A percentile compares a stretch with the other conserved stretches of the same genome.
These are phyloP conservation scores for Aspergillus fructus DNA, from an alignment of 2,329 filamentous ascomycete species.

Conservation along the genomic window DNA sequence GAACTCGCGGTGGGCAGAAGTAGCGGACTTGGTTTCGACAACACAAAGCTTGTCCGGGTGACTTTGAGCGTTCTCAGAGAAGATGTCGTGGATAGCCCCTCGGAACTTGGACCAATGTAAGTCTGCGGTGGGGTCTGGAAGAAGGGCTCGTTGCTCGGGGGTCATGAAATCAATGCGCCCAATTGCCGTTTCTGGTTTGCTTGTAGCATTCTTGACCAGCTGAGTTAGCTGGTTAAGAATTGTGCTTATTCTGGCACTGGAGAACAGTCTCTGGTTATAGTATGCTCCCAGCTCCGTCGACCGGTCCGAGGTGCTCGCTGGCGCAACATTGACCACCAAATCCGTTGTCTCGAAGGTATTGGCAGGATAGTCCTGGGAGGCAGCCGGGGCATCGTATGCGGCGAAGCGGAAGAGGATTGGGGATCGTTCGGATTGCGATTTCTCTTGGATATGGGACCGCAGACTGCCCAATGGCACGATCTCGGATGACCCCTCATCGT, in stretches of 20 bases:
- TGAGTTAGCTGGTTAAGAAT: slow-evolving; percentile 45
- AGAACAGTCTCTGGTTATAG: slow-evolving; percentile 48
- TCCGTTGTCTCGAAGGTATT: slow-evolving; percentile 47
- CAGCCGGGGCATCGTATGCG: slow-evolving; percentile 46
- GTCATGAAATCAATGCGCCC: slow-evolving; percentile 46
- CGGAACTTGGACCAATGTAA: slow-evolving; percentile 48
- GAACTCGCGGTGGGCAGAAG: slow-evolving; percentile 63
- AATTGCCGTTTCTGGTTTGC: slow-evolving; percentile 40
- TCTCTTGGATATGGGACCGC: slow-evolving; percentile 41
- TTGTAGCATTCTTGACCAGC: slow-evolving; percentile 42
- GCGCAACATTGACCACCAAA: slow-evolving; percentile 41
- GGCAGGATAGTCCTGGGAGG: slow-evolving; percentile 41
- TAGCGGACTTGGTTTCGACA: slow-evolving; percentile 59
- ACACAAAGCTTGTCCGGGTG: slow-evolving; percentile 70
- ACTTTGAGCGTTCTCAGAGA: slow-evolving; percentile 54
- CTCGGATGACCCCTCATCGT: slow-evolving; percentile 41
- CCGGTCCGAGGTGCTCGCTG: slow-evolving; percentile 20
- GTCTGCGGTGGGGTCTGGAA: slow-evolving; percentile 41
- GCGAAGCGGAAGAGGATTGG: slow-evolving; percentile 49
- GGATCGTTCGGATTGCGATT: slow-evolving; percentile 38
- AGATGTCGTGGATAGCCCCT: slow-evolving; percentile 46
- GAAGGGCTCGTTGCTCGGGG: slow-evolving; percentile 30
- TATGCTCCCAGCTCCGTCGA: slow-evolving; percentile 39
- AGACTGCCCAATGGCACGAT: slow-evolving; percentile 43
- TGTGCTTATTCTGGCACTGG: slow-evolving; percentile 43